Base-by-base conservation (phyloP, 495 filamentous ascomycete genomes). In the Xylaria nigripes region DNA sequence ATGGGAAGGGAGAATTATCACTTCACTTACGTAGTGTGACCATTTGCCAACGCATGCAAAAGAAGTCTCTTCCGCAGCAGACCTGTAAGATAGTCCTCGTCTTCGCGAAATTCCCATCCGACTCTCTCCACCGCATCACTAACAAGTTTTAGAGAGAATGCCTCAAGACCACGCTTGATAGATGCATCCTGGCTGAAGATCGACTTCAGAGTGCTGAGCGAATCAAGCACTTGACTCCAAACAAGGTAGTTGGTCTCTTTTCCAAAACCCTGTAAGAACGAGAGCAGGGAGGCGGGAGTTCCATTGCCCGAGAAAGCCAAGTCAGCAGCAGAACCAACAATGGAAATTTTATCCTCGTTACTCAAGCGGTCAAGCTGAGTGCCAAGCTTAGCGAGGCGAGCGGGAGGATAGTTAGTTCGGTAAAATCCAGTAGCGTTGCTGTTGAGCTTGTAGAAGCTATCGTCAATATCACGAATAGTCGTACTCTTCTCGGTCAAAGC, bases 371-470 rank as follows among this genome's bases (percentile, higher is more conserved):
- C 75, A 36, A 85, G 81, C 43, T 84, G 82, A 44, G 82, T 77
- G 46, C 91, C 86, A 34, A 98, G 84, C 65, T 88, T 84, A 16
- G 76, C 80, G 30, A 98, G 79, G 18, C 90, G 81, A 27, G 76
- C 74, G 42, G 88, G 82, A 9, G 93, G 86, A 60, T 95, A 94
- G 68, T 94, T 95, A 23, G 90, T 93, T 41, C 92, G 78, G 68
- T 95, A 98, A 72, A 96, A 96, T 12, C 90, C 93, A 46, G 83
- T 85, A 48, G 92, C 86, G 49, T 90, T 80, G 50, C 82, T 80
- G 70, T 98, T 98, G 59, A 96, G 72, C 75, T 95, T 95, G 69
- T 96, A 98, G 62, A 94, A 94, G 54, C 80, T 79, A 46, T 86
- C 79, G 57, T 89, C 83, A 54, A 96, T 65, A 30, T 84, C 82